Evolutionary conservation across 2,329 filamentous ascomycete species (phyloP), one percentile per base, ranked within the genome.

Genomic region (Fusarium redolens): DNA sequence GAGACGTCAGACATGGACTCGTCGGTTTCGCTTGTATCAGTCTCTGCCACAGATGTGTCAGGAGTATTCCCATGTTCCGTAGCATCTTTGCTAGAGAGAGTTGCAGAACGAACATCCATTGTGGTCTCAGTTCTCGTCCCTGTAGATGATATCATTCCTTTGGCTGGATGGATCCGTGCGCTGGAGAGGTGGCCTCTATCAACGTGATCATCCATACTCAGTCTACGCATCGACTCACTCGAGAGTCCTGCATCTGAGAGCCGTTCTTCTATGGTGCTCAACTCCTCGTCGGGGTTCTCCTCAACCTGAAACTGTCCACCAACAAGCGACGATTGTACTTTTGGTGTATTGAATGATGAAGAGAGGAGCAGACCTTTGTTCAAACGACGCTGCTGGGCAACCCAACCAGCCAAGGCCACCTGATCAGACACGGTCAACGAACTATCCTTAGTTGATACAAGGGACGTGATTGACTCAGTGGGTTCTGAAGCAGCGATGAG

Each of bases 211-310:
- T 25, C 28, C 15, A 50, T 31, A 47, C 25, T 44, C 18, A 18
- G 51, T 33, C 45, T 22, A 20, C 33, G 48, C 37, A 56, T 38
- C 6, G 60, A 48, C 31, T 45, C 22, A 20, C 47, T 50, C 1
- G 71, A 69, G 20, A 30, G 60, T 15, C 65, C 69, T 9, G 69
- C 51, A 28, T 73, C 69, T 14, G 66, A 72, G 6, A 54, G 22
- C 6, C 50, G 40, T 43, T 73, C 71, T 1, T 72, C 59, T 22
- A 73, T 73, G 6, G 61, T 62, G 13, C 69, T 72, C 12, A 73
- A 45, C 7, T 31, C 44, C 22, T 59, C 41, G 2, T 64, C 56
- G 0, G 25, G 18, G 7, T 52, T 50, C 5, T 62, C 38, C 5
- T 51, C 45, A 5, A 35, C 15, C 1, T 31, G n/a, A 4, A 28